These are phyloP conservation scores for Pezicula radicicola DNA, from an alignment of 2,329 filamentous ascomycete genomes.

Conservation along the genomic window DNA sequence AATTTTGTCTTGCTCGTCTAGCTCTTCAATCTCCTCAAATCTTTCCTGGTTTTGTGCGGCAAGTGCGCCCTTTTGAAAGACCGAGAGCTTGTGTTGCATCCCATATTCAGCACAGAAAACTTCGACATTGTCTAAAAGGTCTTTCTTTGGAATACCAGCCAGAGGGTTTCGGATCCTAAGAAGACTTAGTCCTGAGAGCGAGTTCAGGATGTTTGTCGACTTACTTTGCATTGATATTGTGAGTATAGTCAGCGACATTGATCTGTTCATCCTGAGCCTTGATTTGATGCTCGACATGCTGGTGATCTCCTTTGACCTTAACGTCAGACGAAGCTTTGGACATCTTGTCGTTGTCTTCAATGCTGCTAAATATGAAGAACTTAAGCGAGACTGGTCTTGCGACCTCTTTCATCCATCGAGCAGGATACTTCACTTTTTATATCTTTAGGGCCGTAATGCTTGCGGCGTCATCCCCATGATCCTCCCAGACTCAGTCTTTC, in stretches of 20 bases:
- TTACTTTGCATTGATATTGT: conserved; percentile 31
- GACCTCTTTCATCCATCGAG: too few species aligned
- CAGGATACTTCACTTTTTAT: too few species aligned
- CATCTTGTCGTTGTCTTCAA: conserved; percentile 5
- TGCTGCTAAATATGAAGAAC: too few species aligned
- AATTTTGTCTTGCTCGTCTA: conserved; percentile 25
- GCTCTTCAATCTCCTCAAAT: conserved; percentile 11
- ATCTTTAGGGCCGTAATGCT: too few species aligned
- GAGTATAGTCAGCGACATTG: conserved; percentile 20
- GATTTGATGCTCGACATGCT: conserved; percentile 1
- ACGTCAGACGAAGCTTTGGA: conserved; percentile 8
- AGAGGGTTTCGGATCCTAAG: conserved; percentile 51
- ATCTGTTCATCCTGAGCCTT: conserved; percentile 6
- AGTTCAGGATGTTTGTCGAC: background rate
- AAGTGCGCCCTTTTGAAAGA: conserved; percentile 30
- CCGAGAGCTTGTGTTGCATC: conserved; percentile 36
- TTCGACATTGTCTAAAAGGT: conserved; percentile 50
- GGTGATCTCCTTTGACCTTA: conserved; percentile 9
- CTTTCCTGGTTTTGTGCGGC: conserved; percentile 30
- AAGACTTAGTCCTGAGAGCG: background rate
- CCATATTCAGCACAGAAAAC: conserved; percentile 56
- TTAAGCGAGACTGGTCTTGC: too few species aligned
- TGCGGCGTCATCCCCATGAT: too few species aligned
- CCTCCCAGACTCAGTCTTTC: too few species aligned
- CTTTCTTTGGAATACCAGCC: conserved; percentile 45